These are phyloP conservation scores for Gnomoniopsis sp. DNA, from an alignment of 2,329 filamentous ascomycete species.

Conservation along the genomic window DNA sequence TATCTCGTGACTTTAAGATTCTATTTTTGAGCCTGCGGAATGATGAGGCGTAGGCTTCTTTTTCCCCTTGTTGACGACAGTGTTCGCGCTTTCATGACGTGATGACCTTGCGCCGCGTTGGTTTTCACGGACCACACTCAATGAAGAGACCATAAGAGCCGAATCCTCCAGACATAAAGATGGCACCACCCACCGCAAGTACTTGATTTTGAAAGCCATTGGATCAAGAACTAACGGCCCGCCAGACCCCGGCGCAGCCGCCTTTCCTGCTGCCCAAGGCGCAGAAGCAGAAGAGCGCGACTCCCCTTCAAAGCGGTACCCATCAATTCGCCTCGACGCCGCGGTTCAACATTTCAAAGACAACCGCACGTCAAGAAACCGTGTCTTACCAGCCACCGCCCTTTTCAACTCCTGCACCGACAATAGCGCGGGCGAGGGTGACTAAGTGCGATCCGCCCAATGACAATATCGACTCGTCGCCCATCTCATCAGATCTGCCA, in stretches of 20 bases:
- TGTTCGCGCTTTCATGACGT: not conserved
- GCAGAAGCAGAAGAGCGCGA: slow-evolving; percentile 9
- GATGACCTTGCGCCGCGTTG: not conserved
- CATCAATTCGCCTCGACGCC: slow-evolving; percentile 24
- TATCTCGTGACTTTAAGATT: not conserved
- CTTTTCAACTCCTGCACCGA: slow-evolving; percentile 16
- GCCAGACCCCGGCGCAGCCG: slow-evolving; percentile 25
- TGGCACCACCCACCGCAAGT: slow-evolving; percentile 16
- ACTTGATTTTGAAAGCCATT: not conserved
- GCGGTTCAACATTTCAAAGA: slow-evolving; percentile 19
- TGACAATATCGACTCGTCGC: slow-evolving; percentile 26
- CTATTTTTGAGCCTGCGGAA: not conserved
- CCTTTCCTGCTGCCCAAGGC: slow-evolving; percentile 25
- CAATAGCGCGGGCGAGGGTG: slow-evolving; percentile 14
- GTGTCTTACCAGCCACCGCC: slow-evolving; percentile 13
- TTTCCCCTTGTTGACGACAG: too few relatives aligned
- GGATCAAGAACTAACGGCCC: not conserved
- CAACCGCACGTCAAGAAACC: slow-evolving; percentile 16
- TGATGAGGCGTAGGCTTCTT: not conserved
- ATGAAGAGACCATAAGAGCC: not conserved
- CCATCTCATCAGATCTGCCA: slow-evolving; percentile 10
- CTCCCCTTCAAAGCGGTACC: slow-evolving; percentile 13
- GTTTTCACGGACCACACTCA: not conserved
- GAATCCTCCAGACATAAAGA: not conserved
- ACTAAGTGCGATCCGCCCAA: slow-evolving; percentile 18